These are phyloP conservation scores for Trichoderma oligosporum DNA, from an alignment of 2,329 filamentous ascomycete species.

Conservation along the genomic window DNA sequence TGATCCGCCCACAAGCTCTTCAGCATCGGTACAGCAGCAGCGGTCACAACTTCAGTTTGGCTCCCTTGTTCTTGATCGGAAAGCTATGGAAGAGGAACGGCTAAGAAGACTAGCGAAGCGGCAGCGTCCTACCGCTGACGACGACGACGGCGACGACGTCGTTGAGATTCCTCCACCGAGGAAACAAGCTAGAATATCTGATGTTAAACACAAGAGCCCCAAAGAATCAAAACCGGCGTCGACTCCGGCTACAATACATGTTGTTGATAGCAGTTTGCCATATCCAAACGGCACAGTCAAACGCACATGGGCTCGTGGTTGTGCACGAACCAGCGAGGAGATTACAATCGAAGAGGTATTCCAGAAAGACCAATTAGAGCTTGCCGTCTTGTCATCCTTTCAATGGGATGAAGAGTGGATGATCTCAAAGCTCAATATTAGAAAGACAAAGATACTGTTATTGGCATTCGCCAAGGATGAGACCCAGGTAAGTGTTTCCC, in stretches of 20 bases:
- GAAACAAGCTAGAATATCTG: slow-evolving; percentile 12
- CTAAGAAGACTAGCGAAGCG: slow-evolving; percentile 65
- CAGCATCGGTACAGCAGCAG: not conserved
- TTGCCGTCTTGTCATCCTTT: slow-evolving; percentile 82
- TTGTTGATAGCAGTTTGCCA: slow-evolving; percentile 34
- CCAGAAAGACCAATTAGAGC: slow-evolving; percentile 65
- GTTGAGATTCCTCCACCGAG: slow-evolving; percentile 32
- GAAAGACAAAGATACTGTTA: slow-evolving; percentile 59
- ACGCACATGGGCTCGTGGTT: slow-evolving; percentile 71
- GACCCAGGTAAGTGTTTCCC: slow-evolving; percentile 43
- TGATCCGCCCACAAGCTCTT: not conserved
- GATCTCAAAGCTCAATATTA: slow-evolving; percentile 62
- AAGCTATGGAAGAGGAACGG: slow-evolving; percentile 81
- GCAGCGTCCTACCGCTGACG: slow-evolving; percentile 24
- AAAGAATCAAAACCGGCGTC: not conserved
- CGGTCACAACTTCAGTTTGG: slow-evolving; percentile 28
- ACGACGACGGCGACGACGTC: slow-evolving; percentile 26
- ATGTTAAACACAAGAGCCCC: not conserved
- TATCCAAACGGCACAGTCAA: slow-evolving; percentile 65
- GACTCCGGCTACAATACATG: not conserved
- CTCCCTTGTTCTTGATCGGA: slow-evolving; percentile 63
- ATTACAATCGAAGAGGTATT: slow-evolving; percentile 87
- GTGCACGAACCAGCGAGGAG: slow-evolving; percentile 60
- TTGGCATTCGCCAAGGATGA: slow-evolving; percentile 53
- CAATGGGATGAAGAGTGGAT: slow-evolving; percentile 83